Conservation (phyloP, 2,329 filamentous ascomycete genomes). For the Trichoderma sp. region DNA sequence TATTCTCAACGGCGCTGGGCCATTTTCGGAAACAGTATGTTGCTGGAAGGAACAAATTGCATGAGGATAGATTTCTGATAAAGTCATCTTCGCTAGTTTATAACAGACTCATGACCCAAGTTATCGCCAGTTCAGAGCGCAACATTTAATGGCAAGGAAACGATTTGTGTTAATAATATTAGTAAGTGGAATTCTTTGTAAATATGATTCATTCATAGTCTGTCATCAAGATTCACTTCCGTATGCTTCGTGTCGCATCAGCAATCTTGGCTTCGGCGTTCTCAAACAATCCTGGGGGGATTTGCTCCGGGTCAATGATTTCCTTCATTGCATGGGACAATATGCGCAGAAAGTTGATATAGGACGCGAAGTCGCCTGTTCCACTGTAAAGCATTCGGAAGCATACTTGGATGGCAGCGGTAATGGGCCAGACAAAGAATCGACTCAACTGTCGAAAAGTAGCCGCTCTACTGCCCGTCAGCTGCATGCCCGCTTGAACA, state of each 20-base stretch:
- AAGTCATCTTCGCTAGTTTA: background rate
- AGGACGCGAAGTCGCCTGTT: background rate
- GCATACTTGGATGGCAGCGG: constrained; percentile 18
- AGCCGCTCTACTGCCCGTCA: background rate
- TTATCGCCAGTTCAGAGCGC: background rate
- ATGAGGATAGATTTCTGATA: no score
- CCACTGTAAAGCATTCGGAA: constrained; percentile 18
- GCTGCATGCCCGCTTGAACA: constrained; percentile 2
- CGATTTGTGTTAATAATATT: background rate
- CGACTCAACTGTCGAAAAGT: constrained; percentile 5
- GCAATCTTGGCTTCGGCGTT: background rate
- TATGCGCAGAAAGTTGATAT: constrained; percentile 5
- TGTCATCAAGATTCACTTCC: background rate
- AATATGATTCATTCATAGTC: background rate
- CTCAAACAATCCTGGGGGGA: background rate
- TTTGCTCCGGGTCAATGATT: constrained; percentile 1
- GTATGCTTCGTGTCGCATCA: background rate
- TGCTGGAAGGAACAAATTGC: background rate
- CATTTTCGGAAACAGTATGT: background rate
- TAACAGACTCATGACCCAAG: background rate
- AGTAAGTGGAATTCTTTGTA: background rate
- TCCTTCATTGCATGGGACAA: constrained; percentile 4
- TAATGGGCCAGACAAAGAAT: constrained; percentile 24
- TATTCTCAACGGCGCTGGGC: background rate
- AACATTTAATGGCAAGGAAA: no score